Evolutionary conservation across 2,329 filamentous ascomycete species (phyloP), one percentile per base, ranked within the genome.

Genomic region (Penicillium sp.): DNA sequence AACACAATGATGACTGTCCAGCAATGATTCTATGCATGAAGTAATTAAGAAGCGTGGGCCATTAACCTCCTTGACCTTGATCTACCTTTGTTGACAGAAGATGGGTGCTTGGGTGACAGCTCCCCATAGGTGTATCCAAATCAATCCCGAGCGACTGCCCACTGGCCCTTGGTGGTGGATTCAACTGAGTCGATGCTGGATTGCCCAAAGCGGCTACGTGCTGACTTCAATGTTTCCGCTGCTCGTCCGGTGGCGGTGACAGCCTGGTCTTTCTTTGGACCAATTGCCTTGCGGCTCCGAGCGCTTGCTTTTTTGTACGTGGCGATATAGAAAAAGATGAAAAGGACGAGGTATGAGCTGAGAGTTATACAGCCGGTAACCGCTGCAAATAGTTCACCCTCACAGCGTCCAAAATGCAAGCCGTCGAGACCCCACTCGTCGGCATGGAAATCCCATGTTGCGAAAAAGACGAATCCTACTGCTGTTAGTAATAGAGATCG

Each of bases 291-390:
- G 14, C 53, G 59, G 33, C 35, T 16, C 16, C 58, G 52, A 5
- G 20, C 61, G 18, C 30, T 59, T 20, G 80, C 83, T 79, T 89
- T 90, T 70, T 81, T 82, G 72, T 96, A 96, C 49, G 91, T 96
- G 62, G 90, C 89, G 64, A 93, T 81, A 82, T 96, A 96, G 84
- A 96, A 96, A 46, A 87, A 90, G 77, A 96, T 93, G 84, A 96
- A 96, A 63, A 96, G 88, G 61, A 96, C 82, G 56, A 96, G 84
- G 83, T 96, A 96, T 38, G 89, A 93, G 75, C 84, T 90, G 70
- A 96, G 79, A 66, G 94, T 94, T 64, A 83, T 88, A 64, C 95
- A 92, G 62, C 91, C 91, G 50, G 90, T 81, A 68, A 96, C 89
- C 43, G 91, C 91, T 50, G 91, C 91, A 68, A 95, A 96, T 76